Evolutionary conservation across 1,284 basidiomycete species (phyloP).

Genomic region (Bondarzewia mesenterica): DNA sequence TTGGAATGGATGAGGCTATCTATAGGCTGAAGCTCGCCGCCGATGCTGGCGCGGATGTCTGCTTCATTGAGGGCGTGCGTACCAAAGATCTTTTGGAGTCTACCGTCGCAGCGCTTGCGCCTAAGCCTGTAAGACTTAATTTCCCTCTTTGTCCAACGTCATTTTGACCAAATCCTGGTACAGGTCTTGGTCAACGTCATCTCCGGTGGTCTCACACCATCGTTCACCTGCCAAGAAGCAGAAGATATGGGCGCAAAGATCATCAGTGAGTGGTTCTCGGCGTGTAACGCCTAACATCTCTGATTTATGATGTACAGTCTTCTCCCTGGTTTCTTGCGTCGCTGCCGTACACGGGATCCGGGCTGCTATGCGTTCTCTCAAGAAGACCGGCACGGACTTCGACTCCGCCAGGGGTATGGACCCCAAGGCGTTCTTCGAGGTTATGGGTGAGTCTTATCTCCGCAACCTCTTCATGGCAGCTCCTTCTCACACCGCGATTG

Average conservation of each 20-base stretch:
- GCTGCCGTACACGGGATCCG: constrained; percentile 66
- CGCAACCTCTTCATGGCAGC: not conserved
- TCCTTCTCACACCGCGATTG: not conserved
- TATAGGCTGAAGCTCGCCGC: constrained; percentile 62
- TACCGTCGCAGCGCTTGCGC: constrained; percentile 59
- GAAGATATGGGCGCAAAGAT: constrained; percentile 67
- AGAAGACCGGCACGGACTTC: constrained; percentile 71
- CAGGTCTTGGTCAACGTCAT: constrained; percentile 70
- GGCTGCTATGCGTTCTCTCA: constrained; percentile 63
- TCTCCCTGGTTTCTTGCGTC: constrained; percentile 64
- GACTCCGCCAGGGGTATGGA: constrained; percentile 65
- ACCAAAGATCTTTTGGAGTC: constrained; percentile 56
- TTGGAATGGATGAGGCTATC: constrained; percentile 77
- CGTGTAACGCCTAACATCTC: not conserved
- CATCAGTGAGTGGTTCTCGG: constrained; percentile 49
- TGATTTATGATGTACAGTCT: constrained; percentile 31
- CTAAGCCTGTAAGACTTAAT: constrained; percentile 47
- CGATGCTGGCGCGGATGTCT: constrained; percentile 73
- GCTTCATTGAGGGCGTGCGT: constrained; percentile 79
- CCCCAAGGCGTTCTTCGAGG: constrained; percentile 67
- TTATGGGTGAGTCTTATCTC: constrained; percentile 41
- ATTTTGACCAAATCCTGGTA: not conserved
- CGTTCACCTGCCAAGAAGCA: constrained; percentile 61
- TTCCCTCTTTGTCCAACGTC: constrained; percentile 2
- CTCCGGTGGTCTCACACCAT: constrained; percentile 68